A percentile compares a stretch with the other conserved stretches of the same genome.
Evolutionary conservation across 371 early-diverging fungal genomes (phyloP).

Genomic region (Rhizomucor miehei): DNA sequence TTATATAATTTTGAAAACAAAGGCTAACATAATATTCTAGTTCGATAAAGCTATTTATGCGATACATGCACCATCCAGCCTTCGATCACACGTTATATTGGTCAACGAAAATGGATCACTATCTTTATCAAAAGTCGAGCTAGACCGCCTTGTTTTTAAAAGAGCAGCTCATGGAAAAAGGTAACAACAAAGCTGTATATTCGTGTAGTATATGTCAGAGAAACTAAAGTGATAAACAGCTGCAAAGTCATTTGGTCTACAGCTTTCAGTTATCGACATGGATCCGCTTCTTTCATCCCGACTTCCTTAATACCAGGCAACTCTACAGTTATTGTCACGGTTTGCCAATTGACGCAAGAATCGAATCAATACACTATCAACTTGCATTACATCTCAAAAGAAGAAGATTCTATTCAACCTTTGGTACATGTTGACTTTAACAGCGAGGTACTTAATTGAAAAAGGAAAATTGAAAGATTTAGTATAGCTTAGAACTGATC

Average conservation of each 20-base stretch:
- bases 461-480: neutral
- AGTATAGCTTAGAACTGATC: neutral
- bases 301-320: conserved; percentile 46
- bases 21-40: conserved; percentile 14
- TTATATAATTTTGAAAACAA: neutral
- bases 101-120: conserved; percentile 51
- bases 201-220: neutral
- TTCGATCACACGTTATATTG: conserved; percentile 47
- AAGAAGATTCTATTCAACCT: conserved; percentile 42
- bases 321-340: conserved; percentile 45
- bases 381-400: conserved; percentile 50
- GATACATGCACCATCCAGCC: conserved; percentile 47
- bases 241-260: conserved; percentile 46
- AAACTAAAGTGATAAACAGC: conserved; percentile 3
- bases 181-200: conserved; percentile 12
- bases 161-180: conserved; percentile 12
- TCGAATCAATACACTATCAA: conserved; percentile 24
- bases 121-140: conserved; percentile 47
- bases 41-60: conserved; percentile 52
- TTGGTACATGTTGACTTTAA: conserved; percentile 29
- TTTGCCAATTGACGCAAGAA: conserved; percentile 17
- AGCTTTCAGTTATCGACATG: conserved; percentile 38
- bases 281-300: conserved; percentile 45
- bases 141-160: conserved; percentile 45
- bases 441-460: conserved; percentile 9